Evolutionary conservation across 1,139 yeast genomes (phyloP).

Genomic region (Arxiozyma bovina): DNA sequence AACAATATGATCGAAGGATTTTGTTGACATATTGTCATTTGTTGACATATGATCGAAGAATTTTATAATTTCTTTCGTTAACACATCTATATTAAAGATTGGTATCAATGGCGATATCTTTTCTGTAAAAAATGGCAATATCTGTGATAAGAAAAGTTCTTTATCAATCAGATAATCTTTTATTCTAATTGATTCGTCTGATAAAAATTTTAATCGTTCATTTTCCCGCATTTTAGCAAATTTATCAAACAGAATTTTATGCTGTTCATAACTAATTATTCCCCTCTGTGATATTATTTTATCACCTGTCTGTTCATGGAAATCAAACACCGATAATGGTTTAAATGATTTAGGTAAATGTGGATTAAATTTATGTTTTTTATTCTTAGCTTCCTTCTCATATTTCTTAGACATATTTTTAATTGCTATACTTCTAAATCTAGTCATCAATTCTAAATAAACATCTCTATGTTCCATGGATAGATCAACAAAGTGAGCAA

Average conservation of each 20-base stretch:
- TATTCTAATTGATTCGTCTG: conserved; percentile 8
- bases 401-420: conserved; percentile 15
- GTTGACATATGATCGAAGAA: conserved; percentile 15
- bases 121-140: conserved; percentile 20
- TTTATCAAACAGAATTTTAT: conserved; percentile 22
- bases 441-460: conserved; percentile 17
- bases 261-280: conserved; percentile 13
- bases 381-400: conserved; percentile 7
- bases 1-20: conserved; percentile 22
- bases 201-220: conserved; percentile 10
- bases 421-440: conserved; percentile 20
- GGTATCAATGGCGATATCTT: conserved; percentile 21
- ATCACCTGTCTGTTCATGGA: conserved; percentile 8
- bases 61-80: conserved; percentile 13
- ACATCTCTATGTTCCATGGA: conserved; percentile 25
- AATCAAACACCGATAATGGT: conserved; percentile 20
- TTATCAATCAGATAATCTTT: conserved; percentile 15
- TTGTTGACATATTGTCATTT: conserved; percentile 12
- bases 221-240: conserved; percentile 22
- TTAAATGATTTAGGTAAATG: conserved; percentile 20
- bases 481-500: conserved; percentile 19
- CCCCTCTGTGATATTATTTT: background rate
- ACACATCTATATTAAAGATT: conserved; percentile 15
- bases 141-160: conserved; percentile 12
- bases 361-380: conserved; percentile 10